These are phyloP conservation scores for Coccomyxa sp. DNA, from an alignment of 139 green algal species.

Conservation along the genomic window DNA sequence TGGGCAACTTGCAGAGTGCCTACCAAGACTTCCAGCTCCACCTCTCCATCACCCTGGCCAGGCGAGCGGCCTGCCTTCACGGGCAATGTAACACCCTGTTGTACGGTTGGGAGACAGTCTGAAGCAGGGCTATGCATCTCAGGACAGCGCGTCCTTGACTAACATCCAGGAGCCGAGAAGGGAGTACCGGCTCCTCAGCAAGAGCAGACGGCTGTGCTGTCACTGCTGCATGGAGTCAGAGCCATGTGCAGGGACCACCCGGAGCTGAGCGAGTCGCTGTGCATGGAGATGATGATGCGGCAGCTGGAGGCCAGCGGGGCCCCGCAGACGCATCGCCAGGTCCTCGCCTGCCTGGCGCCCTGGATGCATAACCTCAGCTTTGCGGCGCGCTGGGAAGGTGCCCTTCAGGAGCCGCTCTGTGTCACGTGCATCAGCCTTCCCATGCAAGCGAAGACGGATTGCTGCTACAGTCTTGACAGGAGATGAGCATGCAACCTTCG, in stretches of 20 bases:
- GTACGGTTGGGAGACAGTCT: not conserved
- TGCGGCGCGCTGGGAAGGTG: slow-evolving; percentile 68
- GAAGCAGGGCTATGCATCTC: not conserved
- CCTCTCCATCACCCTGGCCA: slow-evolving; percentile 65
- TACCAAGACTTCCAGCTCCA: slow-evolving; percentile 85
- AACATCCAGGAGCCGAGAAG: no score
- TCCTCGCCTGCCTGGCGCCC: slow-evolving; percentile 76
- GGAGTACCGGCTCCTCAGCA: no score
- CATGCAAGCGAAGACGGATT: no score
- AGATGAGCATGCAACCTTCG: no score
- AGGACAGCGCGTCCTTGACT: no score
- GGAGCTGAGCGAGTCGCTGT: slow-evolving; percentile 73
- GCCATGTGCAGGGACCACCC: slow-evolving; percentile 68
- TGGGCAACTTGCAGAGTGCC: slow-evolving; percentile 72
- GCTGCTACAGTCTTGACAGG: no score
- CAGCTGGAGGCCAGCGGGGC: slow-evolving; percentile 34
- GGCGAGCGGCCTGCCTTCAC: slow-evolving; percentile 23
- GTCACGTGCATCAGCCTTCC: no score
- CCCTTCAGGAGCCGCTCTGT: no score
- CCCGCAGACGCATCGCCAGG: slow-evolving; percentile 31
- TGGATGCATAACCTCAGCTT: slow-evolving; percentile 89
- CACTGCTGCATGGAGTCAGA: no score
- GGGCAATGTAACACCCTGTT: not conserved
- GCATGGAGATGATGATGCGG: slow-evolving; percentile 74
- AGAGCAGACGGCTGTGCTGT: no score